phyloP scores from a whole-genome alignment of 345 rosid species.

The Boechera divaricarpa region DNA sequence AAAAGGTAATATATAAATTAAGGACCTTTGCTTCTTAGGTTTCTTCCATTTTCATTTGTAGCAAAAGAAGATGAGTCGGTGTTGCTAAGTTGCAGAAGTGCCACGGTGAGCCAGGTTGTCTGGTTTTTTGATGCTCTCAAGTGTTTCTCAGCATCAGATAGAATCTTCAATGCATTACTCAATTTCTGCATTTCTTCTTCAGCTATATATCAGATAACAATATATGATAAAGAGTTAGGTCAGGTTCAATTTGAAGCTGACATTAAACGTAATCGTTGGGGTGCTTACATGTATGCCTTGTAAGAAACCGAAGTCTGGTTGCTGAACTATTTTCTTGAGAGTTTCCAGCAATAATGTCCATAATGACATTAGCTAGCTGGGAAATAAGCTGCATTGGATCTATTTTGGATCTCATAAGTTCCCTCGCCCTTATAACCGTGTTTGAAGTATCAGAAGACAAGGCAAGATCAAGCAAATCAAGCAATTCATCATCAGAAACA shows the following conservation, averaged over 20 bases:
- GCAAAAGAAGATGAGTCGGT: slow-evolving; percentile 57
- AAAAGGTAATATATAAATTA: not conserved
- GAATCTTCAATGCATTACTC: slow-evolving; percentile 79
- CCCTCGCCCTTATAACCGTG: slow-evolving; percentile 90
- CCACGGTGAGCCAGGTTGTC: slow-evolving; percentile 96
- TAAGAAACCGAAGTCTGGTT: slow-evolving; percentile 59
- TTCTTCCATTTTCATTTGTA: slow-evolving; percentile 53
- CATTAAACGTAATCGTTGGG: not conserved
- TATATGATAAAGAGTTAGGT: not conserved
- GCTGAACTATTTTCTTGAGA: slow-evolving; percentile 66
- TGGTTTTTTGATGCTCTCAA: slow-evolving; percentile 89
- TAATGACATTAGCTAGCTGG: slow-evolving; percentile 89
- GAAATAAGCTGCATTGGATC: slow-evolving; percentile 95
- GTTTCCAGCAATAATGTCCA: slow-evolving; percentile 87
- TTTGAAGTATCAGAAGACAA: slow-evolving; percentile 91
- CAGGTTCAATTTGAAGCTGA: not conserved
- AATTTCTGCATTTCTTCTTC: slow-evolving; percentile 77
- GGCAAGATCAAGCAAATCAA: slow-evolving; percentile 88
- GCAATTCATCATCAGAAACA: slow-evolving; percentile 95
- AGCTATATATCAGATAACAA: slow-evolving; percentile 52
- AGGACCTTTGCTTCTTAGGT: slow-evolving; percentile 56
- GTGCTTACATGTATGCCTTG: slow-evolving; percentile 67
- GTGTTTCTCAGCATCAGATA: slow-evolving; percentile 94
- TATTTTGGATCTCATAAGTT: slow-evolving; percentile 90
- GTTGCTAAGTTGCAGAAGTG: slow-evolving; percentile 83